Evolutionary conservation across 192 early-diverging fungal species (phyloP), one percentile per base, ranked within the genome.

Genomic region (Entomortierella beljakovae): DNA sequence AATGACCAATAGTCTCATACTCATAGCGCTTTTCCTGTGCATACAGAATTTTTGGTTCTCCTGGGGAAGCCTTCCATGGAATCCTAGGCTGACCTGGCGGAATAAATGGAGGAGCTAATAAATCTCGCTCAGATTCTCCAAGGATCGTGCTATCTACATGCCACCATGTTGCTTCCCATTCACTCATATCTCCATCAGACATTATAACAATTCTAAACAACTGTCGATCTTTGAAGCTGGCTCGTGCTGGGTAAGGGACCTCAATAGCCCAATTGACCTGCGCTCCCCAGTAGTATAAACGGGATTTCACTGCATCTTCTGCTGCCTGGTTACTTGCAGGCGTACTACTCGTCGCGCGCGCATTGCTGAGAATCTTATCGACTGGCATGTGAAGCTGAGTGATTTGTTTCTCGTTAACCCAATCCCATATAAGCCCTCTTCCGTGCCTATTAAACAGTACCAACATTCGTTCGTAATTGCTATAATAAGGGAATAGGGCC

Each of bases 131-230:
- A 0, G 35, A 31, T 0, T 2, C 6, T n/a, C 61, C 57, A 1
- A 79, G 57, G 23, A 49, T 34, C 7, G 20, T 37, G 26, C 35
- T 49, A 15, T 64, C 63, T 20, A 79, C 57, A 31, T 70, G 61
- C 75, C 75, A 79, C 55, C 66, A 79, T n/a, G 56, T 46, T 0
- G 67, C 57, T 38, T 64, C 67, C 75, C 75, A 79, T 35, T 79
- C 75, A 32, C 33, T 51, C 0, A 8, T 51, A 3, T 1, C 15
- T 26, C 67, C 75, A 63, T 79, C 75, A 9, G 75, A 66, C 56
- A 79, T 26, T 2, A 55, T 79, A 5, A 79, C 75, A 16, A 79
- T 70, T 33, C 66, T 64, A 38, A 79, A 79, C 9, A 68, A 57
- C 2, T 50, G 42, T 0, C 48, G 29, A 26, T 37, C 50, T 28